Evolutionary conservation across 805 yeast genomes (phyloP).

Genomic region (Wickerhamomyces kurtzmanii): DNA sequence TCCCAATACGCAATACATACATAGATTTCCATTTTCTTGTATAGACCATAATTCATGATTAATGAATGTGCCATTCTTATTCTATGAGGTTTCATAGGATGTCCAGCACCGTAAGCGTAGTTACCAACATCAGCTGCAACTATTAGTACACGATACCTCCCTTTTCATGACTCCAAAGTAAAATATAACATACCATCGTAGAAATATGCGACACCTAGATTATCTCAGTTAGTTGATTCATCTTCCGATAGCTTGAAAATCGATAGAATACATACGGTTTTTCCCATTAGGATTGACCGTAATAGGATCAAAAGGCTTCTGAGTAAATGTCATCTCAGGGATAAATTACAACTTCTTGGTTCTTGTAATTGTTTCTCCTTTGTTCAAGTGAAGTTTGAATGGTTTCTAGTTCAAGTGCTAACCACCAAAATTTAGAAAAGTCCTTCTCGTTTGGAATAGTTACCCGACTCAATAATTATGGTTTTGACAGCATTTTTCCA

Average conservation of each 20-base stretch:
- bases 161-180: neutral
- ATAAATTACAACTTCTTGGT: too few species aligned
- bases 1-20: slow-evolving; percentile 11
- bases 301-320: slow-evolving; percentile 55
- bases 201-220: slow-evolving; percentile 61
- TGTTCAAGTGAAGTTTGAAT: too few species aligned
- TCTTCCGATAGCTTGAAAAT: too few species aligned
- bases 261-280: slow-evolving; percentile 31
- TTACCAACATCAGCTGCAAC: slow-evolving; percentile 78
- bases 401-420: too few species aligned
- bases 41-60: slow-evolving; percentile 93
- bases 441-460: too few species aligned
- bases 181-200: slow-evolving; percentile 38
- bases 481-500: too few species aligned
- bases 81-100: slow-evolving; percentile 98
- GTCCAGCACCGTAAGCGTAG: slow-evolving; percentile 97
- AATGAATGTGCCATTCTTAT: slow-evolving; percentile 97
- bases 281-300: slow-evolving; percentile 45
- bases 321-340: too few species aligned
- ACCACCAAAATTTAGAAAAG: too few species aligned
- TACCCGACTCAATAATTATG: too few species aligned
- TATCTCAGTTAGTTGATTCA: slow-evolving; percentile 8
- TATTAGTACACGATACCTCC: slow-evolving; percentile 16
- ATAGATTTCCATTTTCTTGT: slow-evolving; percentile 94
- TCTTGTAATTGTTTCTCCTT: too few species aligned